Conservation (phyloP, 192 early-diverging fungal genomes). For the Pilaira anomala region DNA sequence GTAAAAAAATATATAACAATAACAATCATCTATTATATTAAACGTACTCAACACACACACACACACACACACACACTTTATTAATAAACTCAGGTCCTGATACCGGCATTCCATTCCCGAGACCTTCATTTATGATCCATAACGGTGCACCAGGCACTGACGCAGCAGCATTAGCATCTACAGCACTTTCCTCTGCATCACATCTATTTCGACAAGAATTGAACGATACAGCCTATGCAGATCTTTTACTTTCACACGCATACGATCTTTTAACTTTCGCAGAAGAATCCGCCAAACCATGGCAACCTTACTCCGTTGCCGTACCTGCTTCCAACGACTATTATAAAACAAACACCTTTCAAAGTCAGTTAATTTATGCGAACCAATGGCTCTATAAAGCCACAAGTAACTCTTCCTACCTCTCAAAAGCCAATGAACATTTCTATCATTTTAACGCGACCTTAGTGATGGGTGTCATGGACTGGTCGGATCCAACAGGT, state of each 20-base stretch:
- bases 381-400: slow-evolving; percentile 55
- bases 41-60: too few species aligned
- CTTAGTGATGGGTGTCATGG: slow-evolving; percentile 29
- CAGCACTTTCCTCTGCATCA: slow-evolving; percentile 53
- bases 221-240: slow-evolving; percentile 47
- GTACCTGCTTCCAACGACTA: slow-evolving; percentile 36
- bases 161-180: slow-evolving; percentile 49
- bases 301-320: slow-evolving; percentile 38
- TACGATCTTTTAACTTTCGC: slow-evolving; percentile 46
- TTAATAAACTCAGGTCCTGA: slow-evolving; percentile 28
- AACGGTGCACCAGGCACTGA: slow-evolving; percentile 49
- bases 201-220: slow-evolving; percentile 47
- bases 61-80: not conserved
- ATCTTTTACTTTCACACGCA: slow-evolving; percentile 41
- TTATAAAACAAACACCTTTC: slow-evolving; percentile 43
- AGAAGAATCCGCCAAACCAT: slow-evolving; percentile 43
- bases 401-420: slow-evolving; percentile 42
- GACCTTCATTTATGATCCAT: slow-evolving; percentile 48
- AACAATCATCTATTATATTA: too few species aligned
- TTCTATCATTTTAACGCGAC: slow-evolving; percentile 37
- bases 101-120: slow-evolving; percentile 44
- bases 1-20: slow-evolving; percentile 31
- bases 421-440: slow-evolving; percentile 42
- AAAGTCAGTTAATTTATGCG: slow-evolving; percentile 50
- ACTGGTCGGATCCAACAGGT: slow-evolving; percentile 52